phyloP scores from a whole-genome alignment of 2,329 filamentous ascomycete genomes.

The Cercospora berteroae region DNA sequence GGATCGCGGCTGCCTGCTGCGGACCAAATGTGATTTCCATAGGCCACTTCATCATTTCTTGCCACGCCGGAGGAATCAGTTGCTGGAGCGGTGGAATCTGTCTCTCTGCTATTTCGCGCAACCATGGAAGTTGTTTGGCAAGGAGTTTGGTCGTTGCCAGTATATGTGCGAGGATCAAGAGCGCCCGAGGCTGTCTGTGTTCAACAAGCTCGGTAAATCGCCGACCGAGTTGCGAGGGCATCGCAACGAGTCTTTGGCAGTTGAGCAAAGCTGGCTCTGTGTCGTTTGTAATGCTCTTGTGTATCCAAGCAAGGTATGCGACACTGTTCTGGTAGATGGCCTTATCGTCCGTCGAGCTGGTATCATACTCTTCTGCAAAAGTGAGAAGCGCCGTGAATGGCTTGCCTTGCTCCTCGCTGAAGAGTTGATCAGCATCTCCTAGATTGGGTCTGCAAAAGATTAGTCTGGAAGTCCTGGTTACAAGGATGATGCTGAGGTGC shows the following conservation, averaged over 20 bases:
- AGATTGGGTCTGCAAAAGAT: constrained; percentile 16
- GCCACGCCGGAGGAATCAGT: constrained; percentile 25
- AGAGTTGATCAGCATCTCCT: constrained; percentile 25
- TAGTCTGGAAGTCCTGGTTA: background rate
- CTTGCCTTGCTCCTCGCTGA: constrained; percentile 23
- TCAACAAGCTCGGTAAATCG: constrained; percentile 30
- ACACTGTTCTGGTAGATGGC: constrained; percentile 25
- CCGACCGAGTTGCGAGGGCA: constrained; percentile 28
- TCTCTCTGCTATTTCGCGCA: constrained; percentile 27
- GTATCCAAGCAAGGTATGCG: constrained; percentile 27
- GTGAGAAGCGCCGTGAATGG: constrained; percentile 28
- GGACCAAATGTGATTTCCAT: constrained; percentile 17
- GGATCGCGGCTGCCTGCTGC: background rate
- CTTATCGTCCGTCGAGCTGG: constrained; percentile 21
- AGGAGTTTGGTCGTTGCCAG: constrained; percentile 32
- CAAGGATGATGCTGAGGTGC: background rate
- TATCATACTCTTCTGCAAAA: constrained; percentile 27
- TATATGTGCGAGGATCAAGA: constrained; percentile 28
- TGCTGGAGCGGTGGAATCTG: constrained; percentile 19
- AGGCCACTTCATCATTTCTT: constrained; percentile 29
- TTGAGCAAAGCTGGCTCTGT: constrained; percentile 23
- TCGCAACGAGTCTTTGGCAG: constrained; percentile 28
- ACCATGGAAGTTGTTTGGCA: constrained; percentile 27
- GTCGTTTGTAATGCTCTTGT: constrained; percentile 26
- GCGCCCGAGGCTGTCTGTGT: constrained; percentile 24